These are phyloP conservation scores for Sphaceloma murrayae DNA, from an alignment of 2,329 filamentous ascomycete species.

Conservation along the genomic window DNA sequence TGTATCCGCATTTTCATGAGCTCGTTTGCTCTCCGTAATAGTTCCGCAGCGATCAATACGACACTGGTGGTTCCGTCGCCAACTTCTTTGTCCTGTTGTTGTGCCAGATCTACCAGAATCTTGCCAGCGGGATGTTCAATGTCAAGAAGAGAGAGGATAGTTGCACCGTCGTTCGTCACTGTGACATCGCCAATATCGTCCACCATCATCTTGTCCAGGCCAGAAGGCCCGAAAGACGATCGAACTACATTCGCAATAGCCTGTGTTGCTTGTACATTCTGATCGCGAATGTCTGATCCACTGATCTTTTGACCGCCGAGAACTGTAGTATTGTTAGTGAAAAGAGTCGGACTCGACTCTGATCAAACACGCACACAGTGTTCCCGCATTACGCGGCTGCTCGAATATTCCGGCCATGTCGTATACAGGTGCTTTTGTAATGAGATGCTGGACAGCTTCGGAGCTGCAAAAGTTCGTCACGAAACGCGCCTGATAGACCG, in stretches of 20 bases:
- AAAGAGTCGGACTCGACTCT: slow-evolving; percentile 11
- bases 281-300: slow-evolving; percentile 89
- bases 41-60: slow-evolving; percentile 91
- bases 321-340: slow-evolving; percentile 44
- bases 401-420: slow-evolving; percentile 93
- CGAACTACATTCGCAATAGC: slow-evolving; percentile 98
- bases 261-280: slow-evolving; percentile 93
- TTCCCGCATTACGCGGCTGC: slow-evolving; percentile 82
- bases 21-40: slow-evolving; percentile 88
- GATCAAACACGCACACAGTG: slow-evolving; percentile 56
- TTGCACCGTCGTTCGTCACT: slow-evolving; percentile 96
- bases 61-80: slow-evolving; percentile 97
- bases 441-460: slow-evolving; percentile 3
- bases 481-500: slow-evolving; percentile 11
- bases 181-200: slow-evolving; percentile 99
- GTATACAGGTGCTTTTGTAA: slow-evolving; percentile 3
- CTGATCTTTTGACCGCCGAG: slow-evolving; percentile 96
- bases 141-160: slow-evolving; percentile 87
- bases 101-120: slow-evolving; percentile 93
- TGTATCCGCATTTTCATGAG: slow-evolving; percentile 99
- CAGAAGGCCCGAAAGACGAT: slow-evolving; percentile 94
- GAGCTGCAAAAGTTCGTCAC: slow-evolving; percentile 16
- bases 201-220: slow-evolving; percentile 99
- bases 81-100: slow-evolving; percentile 98
- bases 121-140: slow-evolving; percentile 97